These are phyloP conservation scores for Suhomyces maxii DNA, from an alignment of 1,139 yeast genomes.

Conservation along the genomic window DNA sequence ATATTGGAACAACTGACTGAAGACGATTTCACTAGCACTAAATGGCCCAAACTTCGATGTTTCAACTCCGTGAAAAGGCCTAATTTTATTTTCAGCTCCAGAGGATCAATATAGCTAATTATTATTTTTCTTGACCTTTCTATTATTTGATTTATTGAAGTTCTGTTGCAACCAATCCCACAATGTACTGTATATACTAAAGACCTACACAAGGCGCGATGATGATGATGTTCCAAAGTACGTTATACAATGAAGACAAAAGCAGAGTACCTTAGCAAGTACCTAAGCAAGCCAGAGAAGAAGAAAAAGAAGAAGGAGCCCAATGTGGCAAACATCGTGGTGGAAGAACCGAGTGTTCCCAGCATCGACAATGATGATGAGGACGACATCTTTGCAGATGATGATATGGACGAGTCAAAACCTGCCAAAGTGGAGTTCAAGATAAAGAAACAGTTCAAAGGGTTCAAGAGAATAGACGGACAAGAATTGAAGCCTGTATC, in stretches of 20 bases:
- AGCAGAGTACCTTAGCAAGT: constrained; percentile 53
- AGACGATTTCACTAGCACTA: too few relatives aligned
- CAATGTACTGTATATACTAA: background rate
- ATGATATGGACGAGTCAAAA: constrained; percentile 25
- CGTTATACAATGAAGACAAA: constrained; percentile 20
- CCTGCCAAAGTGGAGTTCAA: constrained; percentile 23
- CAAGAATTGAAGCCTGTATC: constrained; percentile 8
- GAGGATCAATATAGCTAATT: too few relatives aligned
- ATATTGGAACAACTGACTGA: too few relatives aligned
- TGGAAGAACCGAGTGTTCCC: constrained; percentile 19
- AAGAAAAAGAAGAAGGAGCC: constrained; percentile 17
- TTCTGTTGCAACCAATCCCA: too few relatives aligned
- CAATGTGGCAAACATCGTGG: constrained; percentile 13
- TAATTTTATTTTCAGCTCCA: too few relatives aligned
- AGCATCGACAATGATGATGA: constrained; percentile 2
- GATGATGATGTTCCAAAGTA: background rate
- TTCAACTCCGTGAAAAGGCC: too few relatives aligned
- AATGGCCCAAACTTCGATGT: too few relatives aligned
- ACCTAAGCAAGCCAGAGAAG: constrained; percentile 32
- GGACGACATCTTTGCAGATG: constrained; percentile 12
- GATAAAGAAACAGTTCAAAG: constrained; percentile 21
- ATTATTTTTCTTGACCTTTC: too few relatives aligned
- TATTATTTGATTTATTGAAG: too few relatives aligned
- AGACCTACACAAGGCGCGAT: background rate
- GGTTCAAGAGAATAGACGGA: constrained; percentile 43